Conservation (phyloP, 2,329 filamentous ascomycete genomes). For the Dactylonectria macrodidyma region DNA sequence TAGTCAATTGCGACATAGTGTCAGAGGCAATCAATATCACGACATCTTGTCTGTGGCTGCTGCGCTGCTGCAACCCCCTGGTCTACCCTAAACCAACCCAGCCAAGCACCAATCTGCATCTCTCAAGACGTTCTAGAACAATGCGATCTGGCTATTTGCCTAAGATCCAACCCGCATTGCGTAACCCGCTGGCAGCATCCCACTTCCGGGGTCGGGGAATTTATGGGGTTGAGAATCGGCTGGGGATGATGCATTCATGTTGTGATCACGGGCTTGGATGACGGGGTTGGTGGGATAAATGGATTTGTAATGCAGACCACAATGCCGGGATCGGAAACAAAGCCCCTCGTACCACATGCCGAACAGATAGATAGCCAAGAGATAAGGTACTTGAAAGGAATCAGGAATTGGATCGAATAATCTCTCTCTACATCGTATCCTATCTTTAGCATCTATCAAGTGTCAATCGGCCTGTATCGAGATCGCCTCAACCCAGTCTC, state of each 20-base stretch:
- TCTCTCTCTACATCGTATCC: slow-evolving; percentile 10
- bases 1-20: slow-evolving; percentile 11
- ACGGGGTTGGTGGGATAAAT: slow-evolving; percentile 37
- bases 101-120: neutral
- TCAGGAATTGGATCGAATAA: neutral
- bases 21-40: slow-evolving; percentile 20
- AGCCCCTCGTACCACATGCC: slow-evolving; percentile 9
- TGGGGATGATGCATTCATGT: slow-evolving; percentile 39
- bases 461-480: neutral
- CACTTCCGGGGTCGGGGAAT: slow-evolving; percentile 34
- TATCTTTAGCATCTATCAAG: slow-evolving; percentile 10
- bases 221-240: slow-evolving; percentile 36
- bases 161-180: slow-evolving; percentile 17
- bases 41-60: slow-evolving; percentile 22
- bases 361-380: slow-evolving; percentile 16
- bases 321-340: slow-evolving; percentile 40
- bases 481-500: slow-evolving; percentile 1
- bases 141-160: slow-evolving; percentile 1
- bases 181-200: slow-evolving; percentile 25
- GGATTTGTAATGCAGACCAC: slow-evolving; percentile 45
- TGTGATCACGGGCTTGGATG: slow-evolving; percentile 44
- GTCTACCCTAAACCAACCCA: slow-evolving; percentile 6
- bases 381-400: slow-evolving; percentile 38
- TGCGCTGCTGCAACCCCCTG: neutral
- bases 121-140: slow-evolving; percentile 4